Percentiles rank a stretch among this genome's conserved stretches.
Evolutionary conservation across 2,329 filamentous ascomycete species (phyloP).

Genomic region (Diaporthe capsici): DNA sequence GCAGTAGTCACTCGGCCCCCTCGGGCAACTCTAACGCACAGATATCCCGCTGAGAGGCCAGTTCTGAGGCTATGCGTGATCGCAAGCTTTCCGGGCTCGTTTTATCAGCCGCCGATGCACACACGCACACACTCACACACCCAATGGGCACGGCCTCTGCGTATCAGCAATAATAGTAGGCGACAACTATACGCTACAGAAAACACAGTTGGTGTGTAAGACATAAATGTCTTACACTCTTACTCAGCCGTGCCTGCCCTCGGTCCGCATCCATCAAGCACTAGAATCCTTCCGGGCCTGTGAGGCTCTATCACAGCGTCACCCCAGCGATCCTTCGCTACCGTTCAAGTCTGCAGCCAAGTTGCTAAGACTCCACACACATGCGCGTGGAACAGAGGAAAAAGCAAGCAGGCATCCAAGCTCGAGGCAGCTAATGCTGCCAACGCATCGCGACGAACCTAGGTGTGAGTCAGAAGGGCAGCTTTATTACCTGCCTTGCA

Average conservation of each 20-base stretch:
- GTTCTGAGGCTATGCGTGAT: neutral
- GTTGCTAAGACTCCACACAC: conserved; percentile 16
- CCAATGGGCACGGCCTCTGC: neutral
- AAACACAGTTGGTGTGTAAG: conserved; percentile 32
- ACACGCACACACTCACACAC: neutral
- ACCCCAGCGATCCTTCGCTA: conserved; percentile 18
- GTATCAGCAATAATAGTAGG: conserved; percentile 30
- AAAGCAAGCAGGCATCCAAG: conserved; percentile 27
- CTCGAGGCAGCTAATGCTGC: conserved; percentile 31
- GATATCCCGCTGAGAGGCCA: conserved; percentile 14
- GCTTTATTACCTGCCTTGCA: conserved; percentile 5
- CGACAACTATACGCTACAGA: conserved; percentile 27
- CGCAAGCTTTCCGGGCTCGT: conserved; percentile 29
- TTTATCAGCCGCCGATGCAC: conserved; percentile 32
- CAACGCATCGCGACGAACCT: conserved; percentile 31
- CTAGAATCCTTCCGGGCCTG: conserved; percentile 4
- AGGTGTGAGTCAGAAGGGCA: conserved; percentile 34
- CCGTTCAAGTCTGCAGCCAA: conserved; percentile 26
- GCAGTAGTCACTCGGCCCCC: neutral
- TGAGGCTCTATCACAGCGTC: conserved; percentile 31
- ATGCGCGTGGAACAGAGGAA: neutral
- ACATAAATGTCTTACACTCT: conserved; percentile 34
- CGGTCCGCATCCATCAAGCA: neutral
- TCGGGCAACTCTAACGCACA: conserved; percentile 17
- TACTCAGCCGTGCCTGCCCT: conserved; percentile 34